These are phyloP conservation scores for Gelatoporia subvermispora DNA, from an alignment of 768 basidiomycete species.

Conservation along the genomic window DNA sequence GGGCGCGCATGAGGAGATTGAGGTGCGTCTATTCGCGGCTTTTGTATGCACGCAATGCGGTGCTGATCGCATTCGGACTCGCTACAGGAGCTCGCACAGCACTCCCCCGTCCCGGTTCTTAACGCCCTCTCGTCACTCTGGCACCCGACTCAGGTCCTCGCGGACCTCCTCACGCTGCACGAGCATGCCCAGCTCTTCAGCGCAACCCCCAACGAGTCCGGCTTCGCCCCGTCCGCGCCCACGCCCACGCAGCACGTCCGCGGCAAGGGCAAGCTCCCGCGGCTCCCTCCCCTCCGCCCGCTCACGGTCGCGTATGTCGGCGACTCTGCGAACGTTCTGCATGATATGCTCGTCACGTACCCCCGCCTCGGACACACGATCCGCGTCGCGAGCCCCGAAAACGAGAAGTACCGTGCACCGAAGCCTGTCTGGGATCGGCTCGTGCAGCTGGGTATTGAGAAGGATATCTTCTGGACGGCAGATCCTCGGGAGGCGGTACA, in stretches of 20 bases:
- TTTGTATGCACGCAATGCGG: neutral
- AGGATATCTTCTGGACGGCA: conserved; percentile 64
- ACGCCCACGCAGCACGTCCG: conserved; percentile 1
- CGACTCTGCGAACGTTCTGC: conserved; percentile 90
- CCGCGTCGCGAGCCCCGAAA: conserved; percentile 75
- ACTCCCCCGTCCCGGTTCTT: conserved; percentile 91
- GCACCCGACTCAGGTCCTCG: conserved; percentile 95
- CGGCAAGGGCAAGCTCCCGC: neutral
- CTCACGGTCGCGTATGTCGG: conserved; percentile 92
- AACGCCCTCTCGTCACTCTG: conserved; percentile 94
- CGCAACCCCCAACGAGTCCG: no score
- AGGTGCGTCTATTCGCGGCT: conserved; percentile 49
- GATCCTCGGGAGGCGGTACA: conserved; percentile 85
- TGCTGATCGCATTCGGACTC: neutral
- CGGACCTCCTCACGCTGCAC: conserved; percentile 86
- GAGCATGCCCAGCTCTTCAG: conserved; percentile 63
- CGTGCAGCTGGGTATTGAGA: conserved; percentile 66
- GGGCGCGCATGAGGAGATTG: conserved; percentile 87
- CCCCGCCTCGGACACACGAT: conserved; percentile 87
- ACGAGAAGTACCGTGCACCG: conserved; percentile 60
- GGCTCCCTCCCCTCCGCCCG: conserved; percentile 56
- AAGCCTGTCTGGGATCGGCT: conserved; percentile 77
- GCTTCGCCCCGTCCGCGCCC: conserved; percentile 10
- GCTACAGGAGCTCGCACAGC: conserved; percentile 75
- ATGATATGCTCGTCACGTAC: conserved; percentile 95